A percentile compares a stretch with the other conserved stretches of the same genome.
These are phyloP conservation scores for Rosa persica DNA, from an alignment of 306 rosid species.

Conservation along the genomic window DNA sequence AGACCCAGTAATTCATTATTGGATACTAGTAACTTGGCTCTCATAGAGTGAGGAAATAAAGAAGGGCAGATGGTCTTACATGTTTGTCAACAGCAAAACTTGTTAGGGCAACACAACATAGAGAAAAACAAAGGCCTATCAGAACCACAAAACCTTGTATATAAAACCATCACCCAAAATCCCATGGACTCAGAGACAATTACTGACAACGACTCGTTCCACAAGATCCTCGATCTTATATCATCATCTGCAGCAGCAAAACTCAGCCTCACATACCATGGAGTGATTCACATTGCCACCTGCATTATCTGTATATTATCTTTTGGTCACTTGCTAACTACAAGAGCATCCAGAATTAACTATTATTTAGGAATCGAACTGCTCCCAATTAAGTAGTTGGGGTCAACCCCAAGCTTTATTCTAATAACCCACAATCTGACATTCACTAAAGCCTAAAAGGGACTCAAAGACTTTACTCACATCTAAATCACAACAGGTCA, in stretches of 20 bases:
- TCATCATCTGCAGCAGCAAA: slow-evolving; percentile 2
- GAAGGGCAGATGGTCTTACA: slow-evolving; percentile 5
- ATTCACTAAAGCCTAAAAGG: slow-evolving; percentile 24
- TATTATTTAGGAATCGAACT: background rate
- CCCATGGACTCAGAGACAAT: slow-evolving; percentile 2
- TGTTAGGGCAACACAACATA: slow-evolving; percentile 23
- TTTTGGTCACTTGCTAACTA: slow-evolving; percentile 31
- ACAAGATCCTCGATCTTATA: background rate
- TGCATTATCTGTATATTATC: slow-evolving; percentile 10
- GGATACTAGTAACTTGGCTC: background rate
- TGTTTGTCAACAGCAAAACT: slow-evolving; percentile 28
- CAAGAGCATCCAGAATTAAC: slow-evolving; percentile 35
- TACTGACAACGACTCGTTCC: slow-evolving; percentile 18
- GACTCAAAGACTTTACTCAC: slow-evolving; percentile 20
- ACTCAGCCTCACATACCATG: background rate
- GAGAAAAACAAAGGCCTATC: slow-evolving; percentile 31
- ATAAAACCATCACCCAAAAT: background rate
- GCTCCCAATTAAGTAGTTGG: slow-evolving; percentile 21
- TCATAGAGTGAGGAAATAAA: background rate
- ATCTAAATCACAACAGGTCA: slow-evolving; percentile 16
- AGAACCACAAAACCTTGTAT: background rate
- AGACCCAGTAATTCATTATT: background rate
- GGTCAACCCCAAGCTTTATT: slow-evolving; percentile 40
- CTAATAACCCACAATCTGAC: slow-evolving; percentile 27
- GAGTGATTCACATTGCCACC: background rate